These are phyloP conservation scores for Pythium periplocum DNA, from an alignment of 352 stramenopile genomes.

Conservation along the genomic window DNA sequence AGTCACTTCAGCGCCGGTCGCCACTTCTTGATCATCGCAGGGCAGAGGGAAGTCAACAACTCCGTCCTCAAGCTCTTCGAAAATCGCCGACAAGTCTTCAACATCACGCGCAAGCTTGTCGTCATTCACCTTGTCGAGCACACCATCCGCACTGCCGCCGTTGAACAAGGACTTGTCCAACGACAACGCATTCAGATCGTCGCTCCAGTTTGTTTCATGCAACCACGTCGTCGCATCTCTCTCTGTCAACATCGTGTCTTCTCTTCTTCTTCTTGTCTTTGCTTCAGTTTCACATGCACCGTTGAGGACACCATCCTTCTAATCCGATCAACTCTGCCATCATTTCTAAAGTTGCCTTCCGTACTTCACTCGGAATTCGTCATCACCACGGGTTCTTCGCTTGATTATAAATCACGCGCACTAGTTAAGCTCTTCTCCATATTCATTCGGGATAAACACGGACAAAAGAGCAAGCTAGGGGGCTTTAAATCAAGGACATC, in stretches of 20 bases:
- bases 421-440: constrained; percentile 37
- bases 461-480: constrained; percentile 49
- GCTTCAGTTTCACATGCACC: constrained; percentile 63
- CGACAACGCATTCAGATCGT: constrained; percentile 30
- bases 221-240: constrained; percentile 48
- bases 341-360: constrained; percentile 71
- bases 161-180: constrained; percentile 33
- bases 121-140: constrained; percentile 68
- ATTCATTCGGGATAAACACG: constrained; percentile 48
- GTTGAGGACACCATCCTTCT: constrained; percentile 80
- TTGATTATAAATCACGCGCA: neutral
- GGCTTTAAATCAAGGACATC: constrained; percentile 46
- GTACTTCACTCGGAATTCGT: constrained; percentile 27
- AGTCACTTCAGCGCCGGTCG: constrained; percentile 21
- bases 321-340: constrained; percentile 71
- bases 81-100: constrained; percentile 70
- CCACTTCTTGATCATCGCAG: constrained; percentile 42
- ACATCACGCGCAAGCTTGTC: constrained; percentile 71
- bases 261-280: constrained; percentile 57
- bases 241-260: constrained; percentile 51
- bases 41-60: constrained; percentile 50
- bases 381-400: no score
- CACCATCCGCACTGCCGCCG: constrained; percentile 9
- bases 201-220: constrained; percentile 47
- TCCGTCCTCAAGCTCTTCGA: constrained; percentile 62